These are phyloP conservation scores for Ustilago sp. DNA, from an alignment of 1,284 basidiomycete genomes.

Conservation along the genomic window DNA sequence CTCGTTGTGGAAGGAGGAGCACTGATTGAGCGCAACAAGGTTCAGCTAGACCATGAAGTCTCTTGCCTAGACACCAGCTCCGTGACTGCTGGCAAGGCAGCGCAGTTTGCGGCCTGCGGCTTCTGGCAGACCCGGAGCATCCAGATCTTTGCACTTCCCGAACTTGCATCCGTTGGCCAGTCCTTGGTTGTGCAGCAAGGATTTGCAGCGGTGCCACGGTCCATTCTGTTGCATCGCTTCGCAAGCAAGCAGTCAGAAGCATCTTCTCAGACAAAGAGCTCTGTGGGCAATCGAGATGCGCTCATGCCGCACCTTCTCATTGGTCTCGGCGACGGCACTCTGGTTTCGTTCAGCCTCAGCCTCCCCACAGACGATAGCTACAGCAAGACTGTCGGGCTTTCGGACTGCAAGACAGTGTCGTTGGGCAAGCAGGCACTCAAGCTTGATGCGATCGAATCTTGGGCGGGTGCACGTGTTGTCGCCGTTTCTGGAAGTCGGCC, in stretches of 20 bases:
- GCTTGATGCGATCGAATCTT: conserved; percentile 71
- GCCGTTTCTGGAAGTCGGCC: conserved; percentile 65
- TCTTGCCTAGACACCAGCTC: conserved; percentile 67
- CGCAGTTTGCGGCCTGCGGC: conserved; percentile 74
- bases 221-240: conserved; percentile 79
- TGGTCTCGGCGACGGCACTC: conserved; percentile 82
- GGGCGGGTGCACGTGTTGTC: conserved; percentile 51
- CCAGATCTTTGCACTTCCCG: conserved; percentile 74
- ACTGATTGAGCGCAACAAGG: conserved; percentile 13
- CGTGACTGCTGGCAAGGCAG: conserved; percentile 37
- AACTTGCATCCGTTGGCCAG: conserved; percentile 70
- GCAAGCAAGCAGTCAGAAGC: conserved; percentile 57
- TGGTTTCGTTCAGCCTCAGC: conserved; percentile 75
- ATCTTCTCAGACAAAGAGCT: conserved; percentile 3
- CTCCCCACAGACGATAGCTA: conserved; percentile 42
- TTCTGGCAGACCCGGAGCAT: conserved; percentile 82
- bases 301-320: conserved; percentile 75
- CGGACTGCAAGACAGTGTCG: conserved; percentile 75
- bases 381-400: conserved; percentile 57
- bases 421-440: conserved; percentile 79
- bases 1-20: conserved; percentile 73
- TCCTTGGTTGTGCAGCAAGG: conserved; percentile 26
- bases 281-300: conserved; percentile 28
- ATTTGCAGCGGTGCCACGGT: conserved; percentile 74
- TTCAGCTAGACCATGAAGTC: conserved; percentile 59